phyloP scores from a whole-genome alignment of 495 filamentous ascomycete species.

The Chlorociboria aeruginascens region DNA sequence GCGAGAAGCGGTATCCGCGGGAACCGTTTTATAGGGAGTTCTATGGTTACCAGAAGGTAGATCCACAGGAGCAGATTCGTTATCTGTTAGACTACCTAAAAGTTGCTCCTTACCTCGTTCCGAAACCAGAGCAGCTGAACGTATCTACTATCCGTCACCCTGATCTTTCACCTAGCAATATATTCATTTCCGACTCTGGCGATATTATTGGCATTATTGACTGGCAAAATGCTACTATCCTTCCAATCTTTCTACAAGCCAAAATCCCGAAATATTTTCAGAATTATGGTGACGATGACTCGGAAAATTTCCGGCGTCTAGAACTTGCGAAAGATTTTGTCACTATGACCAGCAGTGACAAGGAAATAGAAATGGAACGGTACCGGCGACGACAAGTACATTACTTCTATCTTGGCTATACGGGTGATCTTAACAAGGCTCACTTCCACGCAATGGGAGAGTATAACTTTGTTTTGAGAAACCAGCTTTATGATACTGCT shows the following conservation, averaged over 20 bases:
- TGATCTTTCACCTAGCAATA: slow-evolving; percentile 1
- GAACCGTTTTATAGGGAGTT: slow-evolving; percentile 4
- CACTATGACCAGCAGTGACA: background rate
- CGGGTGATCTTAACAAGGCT: background rate
- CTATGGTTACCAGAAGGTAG: slow-evolving; percentile 1
- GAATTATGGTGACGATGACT: slow-evolving; percentile 6
- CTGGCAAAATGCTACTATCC: slow-evolving; percentile 1
- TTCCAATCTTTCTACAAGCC: slow-evolving; percentile 2
- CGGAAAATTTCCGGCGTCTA: slow-evolving; percentile 1
- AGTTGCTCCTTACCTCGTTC: background rate
- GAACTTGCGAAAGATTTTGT: background rate
- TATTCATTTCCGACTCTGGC: slow-evolving; percentile 2
- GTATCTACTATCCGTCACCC: slow-evolving; percentile 4
- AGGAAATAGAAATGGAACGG: slow-evolving; percentile 1
- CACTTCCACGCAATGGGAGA: slow-evolving; percentile 3
- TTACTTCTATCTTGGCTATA: slow-evolving; percentile 5
- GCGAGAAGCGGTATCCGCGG: background rate
- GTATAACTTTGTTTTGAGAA: slow-evolving; percentile 2
- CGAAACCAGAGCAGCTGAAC: slow-evolving; percentile 1
- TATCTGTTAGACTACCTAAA: slow-evolving; percentile 1
- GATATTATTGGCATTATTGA: slow-evolving; percentile 2
- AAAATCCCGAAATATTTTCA: slow-evolving; percentile 6
- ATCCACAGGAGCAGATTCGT: slow-evolving; percentile 1
- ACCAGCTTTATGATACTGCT: slow-evolving; percentile 1
- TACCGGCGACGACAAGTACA: slow-evolving; percentile 5